Evolutionary conservation across 78 protist species (phyloP).

Genomic region (Corallochytrium limacisporum): DNA sequence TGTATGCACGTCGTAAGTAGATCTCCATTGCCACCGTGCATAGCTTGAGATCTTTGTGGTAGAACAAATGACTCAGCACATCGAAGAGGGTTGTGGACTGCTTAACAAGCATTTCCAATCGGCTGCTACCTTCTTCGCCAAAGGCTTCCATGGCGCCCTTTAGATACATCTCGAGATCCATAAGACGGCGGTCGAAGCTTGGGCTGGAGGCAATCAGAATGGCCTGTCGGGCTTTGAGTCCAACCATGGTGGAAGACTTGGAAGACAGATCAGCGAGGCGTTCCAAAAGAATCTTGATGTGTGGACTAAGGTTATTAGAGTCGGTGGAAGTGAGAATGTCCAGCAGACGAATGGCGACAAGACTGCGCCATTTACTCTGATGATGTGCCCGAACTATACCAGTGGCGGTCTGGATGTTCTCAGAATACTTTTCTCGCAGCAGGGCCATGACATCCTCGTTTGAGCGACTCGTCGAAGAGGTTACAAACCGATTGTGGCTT

Average conservation of each 20-base stretch:
- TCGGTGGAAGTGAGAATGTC: no score
- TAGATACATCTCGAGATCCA: conserved; percentile 15
- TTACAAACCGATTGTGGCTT: no score
- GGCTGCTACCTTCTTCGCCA: background rate
- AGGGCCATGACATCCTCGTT: background rate
- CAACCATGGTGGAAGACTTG: background rate
- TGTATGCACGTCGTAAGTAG: conserved; percentile 38
- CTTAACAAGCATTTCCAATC: conserved; percentile 6
- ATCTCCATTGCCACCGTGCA: conserved; percentile 34
- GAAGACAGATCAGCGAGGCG: conserved; percentile 3
- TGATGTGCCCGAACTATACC: background rate
- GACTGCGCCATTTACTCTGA: no score
- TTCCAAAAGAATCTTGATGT: background rate
- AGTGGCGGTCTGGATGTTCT: background rate
- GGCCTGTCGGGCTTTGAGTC: conserved; percentile 14
- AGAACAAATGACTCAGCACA: conserved; percentile 20
- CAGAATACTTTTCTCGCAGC: background rate
- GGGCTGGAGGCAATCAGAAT: conserved; percentile 19
- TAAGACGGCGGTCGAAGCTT: conserved; percentile 10
- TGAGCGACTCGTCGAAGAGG: no score
- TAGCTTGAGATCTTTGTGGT: background rate
- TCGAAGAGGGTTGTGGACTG: background rate
- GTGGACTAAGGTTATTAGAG: no score
- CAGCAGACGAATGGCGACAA: no score
- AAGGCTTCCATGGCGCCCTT: conserved; percentile 2